A percentile compares a stretch with the other conserved stretches of the same genome.
Evolutionary conservation across 2,329 filamentous ascomycete genomes (phyloP).

Genomic region (Apiospora sp.): DNA sequence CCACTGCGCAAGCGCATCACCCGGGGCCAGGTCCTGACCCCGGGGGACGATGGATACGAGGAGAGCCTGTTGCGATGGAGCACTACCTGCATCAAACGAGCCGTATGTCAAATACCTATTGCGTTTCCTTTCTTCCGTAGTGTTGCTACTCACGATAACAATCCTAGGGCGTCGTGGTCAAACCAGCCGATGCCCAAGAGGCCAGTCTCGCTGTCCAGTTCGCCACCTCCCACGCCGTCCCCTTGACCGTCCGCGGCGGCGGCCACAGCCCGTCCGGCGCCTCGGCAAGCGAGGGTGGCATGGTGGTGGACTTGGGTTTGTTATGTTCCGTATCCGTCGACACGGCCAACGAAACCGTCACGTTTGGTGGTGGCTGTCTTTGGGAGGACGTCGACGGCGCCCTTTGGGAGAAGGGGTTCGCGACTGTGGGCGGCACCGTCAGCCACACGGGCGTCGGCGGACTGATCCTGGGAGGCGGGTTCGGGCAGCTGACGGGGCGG

Average conservation of each 20-base stretch:
- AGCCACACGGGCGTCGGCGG: slow-evolving; percentile 70
- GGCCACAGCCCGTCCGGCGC: slow-evolving; percentile 63
- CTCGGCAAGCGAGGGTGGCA: slow-evolving; percentile 57
- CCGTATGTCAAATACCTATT: slow-evolving; percentile 29
- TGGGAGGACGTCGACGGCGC: slow-evolving; percentile 64
- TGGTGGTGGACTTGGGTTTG: slow-evolving; percentile 62
- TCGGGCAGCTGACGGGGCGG: slow-evolving; percentile 61
- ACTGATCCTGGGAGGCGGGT: slow-evolving; percentile 64
- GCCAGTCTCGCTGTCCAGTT: slow-evolving; percentile 49
- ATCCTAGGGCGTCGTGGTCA: slow-evolving; percentile 52
- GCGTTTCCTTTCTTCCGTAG: neutral
- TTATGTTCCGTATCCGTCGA: slow-evolving; percentile 61
- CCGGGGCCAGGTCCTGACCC: slow-evolving; percentile 42
- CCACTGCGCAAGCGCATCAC: slow-evolving; percentile 24
- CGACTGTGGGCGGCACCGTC: slow-evolving; percentile 68
- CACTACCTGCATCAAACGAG: slow-evolving; percentile 46
- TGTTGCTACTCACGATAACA: neutral
- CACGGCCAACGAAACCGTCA: slow-evolving; percentile 50
- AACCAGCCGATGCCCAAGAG: slow-evolving; percentile 50
- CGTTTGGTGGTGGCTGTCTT: slow-evolving; percentile 58
- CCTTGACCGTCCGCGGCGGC: slow-evolving; percentile 62
- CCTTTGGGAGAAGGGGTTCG: slow-evolving; percentile 58
- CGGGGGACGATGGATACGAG: slow-evolving; percentile 44
- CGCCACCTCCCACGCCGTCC: slow-evolving; percentile 51
- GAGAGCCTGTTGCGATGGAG: slow-evolving; percentile 49